Percentiles rank a stretch among this genome's conserved stretches.
Conservation (phyloP, 441 rosid genomes). For the Manihot esculenta region DNA sequence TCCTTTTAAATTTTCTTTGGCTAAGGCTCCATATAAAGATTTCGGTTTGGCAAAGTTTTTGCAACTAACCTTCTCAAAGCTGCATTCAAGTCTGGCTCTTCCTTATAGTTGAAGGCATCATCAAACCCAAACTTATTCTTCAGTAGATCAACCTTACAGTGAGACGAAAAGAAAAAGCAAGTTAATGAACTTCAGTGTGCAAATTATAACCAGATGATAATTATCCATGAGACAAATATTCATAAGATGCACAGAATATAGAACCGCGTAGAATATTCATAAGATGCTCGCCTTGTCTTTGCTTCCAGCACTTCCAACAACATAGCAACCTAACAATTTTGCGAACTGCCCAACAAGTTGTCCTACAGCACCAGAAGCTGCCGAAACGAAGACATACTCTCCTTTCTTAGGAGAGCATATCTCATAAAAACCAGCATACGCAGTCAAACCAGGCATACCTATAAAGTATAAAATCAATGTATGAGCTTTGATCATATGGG, state of each 20-base stretch:
- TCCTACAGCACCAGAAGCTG: conserved; percentile 88
- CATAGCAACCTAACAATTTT: conserved; percentile 69
- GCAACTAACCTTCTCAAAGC: conserved; percentile 63
- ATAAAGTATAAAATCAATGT: conserved; percentile 15
- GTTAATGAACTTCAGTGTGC: no score
- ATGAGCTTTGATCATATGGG: not conserved
- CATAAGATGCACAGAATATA: no score
- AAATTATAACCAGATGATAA: not conserved
- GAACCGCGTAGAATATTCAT: no score
- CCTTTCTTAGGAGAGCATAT: conserved; percentile 68
- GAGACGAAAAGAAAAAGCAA: no score
- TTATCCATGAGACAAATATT: not conserved
- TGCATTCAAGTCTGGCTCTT: conserved; percentile 55
- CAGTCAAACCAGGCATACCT: conserved; percentile 92
- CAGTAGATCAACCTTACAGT: conserved; percentile 66
- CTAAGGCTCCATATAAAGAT: no score
- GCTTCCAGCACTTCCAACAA: conserved; percentile 83
- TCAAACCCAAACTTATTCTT: conserved; percentile 63
- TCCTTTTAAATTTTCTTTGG: not conserved
- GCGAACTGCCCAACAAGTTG: conserved; percentile 89
- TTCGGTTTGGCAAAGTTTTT: no score
- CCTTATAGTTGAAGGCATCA: conserved; percentile 77
- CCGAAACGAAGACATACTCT: conserved; percentile 63
- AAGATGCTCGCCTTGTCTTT: conserved; percentile 43
- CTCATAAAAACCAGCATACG: conserved; percentile 71